Conservation (phyloP, 2,329 filamentous ascomycete species). For the Arthrinium phaeospermum region DNA sequence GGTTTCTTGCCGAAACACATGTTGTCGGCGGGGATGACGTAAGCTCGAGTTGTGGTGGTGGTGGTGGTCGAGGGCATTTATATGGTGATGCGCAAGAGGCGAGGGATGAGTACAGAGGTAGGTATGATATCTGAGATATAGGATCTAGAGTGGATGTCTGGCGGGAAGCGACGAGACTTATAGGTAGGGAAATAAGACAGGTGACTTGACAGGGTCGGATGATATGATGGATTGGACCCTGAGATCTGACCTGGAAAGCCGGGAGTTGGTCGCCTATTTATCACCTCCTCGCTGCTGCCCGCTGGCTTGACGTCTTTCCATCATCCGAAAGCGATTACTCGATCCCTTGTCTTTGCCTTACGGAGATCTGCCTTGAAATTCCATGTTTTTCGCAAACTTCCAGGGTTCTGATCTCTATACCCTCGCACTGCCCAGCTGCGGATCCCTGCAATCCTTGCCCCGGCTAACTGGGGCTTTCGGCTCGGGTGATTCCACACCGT, state of each 20-base stretch:
- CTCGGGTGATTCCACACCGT: background rate
- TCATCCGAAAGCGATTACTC: background rate
- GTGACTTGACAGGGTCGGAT: constrained; percentile 2
- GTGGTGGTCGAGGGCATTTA: constrained; percentile 27
- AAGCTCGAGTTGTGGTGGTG: constrained; percentile 24
- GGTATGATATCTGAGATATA: background rate
- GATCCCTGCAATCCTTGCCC: constrained; percentile 11
- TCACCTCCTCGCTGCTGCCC: background rate
- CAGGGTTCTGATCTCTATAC: constrained; percentile 14
- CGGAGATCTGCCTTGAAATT: constrained; percentile 10
- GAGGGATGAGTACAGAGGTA: constrained; percentile 24
- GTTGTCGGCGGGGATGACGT: constrained; percentile 26
- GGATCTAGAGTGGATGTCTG: background rate
- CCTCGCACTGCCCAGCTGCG: constrained; percentile 6
- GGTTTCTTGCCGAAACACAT: constrained; percentile 59
- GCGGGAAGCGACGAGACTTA: background rate
- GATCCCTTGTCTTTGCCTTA: background rate
- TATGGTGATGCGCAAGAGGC: background rate
- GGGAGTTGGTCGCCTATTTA: background rate
- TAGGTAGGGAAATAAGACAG: background rate
- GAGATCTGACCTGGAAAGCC: background rate
- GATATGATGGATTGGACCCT: constrained; percentile 14
- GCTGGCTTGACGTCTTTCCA: background rate
- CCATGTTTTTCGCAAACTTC: constrained; percentile 1
- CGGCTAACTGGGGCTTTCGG: background rate